phyloP scores from a whole-genome alignment of 2,329 filamentous ascomycete species.

The Camillea tinctor region DNA sequence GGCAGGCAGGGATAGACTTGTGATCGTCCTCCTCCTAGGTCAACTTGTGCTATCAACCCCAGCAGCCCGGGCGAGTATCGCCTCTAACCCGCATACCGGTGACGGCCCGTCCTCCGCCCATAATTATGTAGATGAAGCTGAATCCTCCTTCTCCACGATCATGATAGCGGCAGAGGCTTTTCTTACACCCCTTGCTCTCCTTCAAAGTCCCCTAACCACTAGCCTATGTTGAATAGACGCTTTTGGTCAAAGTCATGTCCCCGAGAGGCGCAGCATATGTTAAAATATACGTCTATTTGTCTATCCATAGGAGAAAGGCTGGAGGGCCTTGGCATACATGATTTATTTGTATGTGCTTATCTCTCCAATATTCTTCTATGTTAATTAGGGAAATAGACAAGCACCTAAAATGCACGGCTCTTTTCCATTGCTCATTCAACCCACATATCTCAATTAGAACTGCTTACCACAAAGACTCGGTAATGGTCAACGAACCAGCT shows the following conservation, averaged over 20 bases:
- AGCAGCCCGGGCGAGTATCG: neutral
- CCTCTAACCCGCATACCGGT: neutral
- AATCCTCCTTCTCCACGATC: neutral
- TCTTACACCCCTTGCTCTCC: neutral
- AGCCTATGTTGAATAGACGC: neutral
- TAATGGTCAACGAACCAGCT: too few relatives aligned
- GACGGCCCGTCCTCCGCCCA: neutral
- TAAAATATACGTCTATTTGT: too few relatives aligned
- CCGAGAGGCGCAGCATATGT: neutral
- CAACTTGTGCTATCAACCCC: neutral
- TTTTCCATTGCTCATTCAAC: too few relatives aligned
- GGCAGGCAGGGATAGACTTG: neutral
- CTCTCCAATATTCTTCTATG: too few relatives aligned
- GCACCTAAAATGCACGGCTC: too few relatives aligned
- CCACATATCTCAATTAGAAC: too few relatives aligned
- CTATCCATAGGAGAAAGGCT: neutral
- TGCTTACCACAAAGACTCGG: too few relatives aligned
- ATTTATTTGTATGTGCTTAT: too few relatives aligned
- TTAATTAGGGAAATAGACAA: too few relatives aligned
- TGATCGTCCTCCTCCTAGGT: neutral
- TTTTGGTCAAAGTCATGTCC: neutral
- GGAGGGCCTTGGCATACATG: neutral
- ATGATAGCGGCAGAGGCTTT: neutral
- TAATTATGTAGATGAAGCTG: neutral
- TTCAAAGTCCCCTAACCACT: neutral